Conservation (phyloP, 2,329 filamentous ascomycete genomes). For the Aspergillus sclerotialis region DNA sequence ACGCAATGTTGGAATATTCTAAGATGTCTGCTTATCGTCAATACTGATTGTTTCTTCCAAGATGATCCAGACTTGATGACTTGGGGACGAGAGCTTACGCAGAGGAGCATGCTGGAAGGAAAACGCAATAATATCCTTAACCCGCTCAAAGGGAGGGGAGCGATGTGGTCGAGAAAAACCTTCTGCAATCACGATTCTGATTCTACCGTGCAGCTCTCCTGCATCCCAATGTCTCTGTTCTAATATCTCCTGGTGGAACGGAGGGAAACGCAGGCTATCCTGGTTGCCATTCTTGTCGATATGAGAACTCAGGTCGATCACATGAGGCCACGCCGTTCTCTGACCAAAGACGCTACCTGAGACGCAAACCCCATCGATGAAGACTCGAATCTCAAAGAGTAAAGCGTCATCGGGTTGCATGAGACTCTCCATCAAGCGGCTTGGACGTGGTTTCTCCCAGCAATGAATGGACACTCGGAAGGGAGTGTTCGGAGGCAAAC, state of each 20-base stretch:
- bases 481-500: conserved; percentile 48
- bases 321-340: conserved; percentile 46
- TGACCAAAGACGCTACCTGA: conserved; percentile 52
- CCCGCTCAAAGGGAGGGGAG: conserved; percentile 52
- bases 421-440: conserved; percentile 50
- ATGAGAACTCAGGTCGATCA: conserved; percentile 38
- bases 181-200: conserved; percentile 71
- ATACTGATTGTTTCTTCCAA: not conserved
- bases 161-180: conserved; percentile 52
- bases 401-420: conserved; percentile 51
- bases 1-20: conserved; percentile 67
- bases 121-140: conserved; percentile 69
- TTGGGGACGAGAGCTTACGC: conserved; percentile 42
- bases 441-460: conserved; percentile 59
- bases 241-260: conserved; percentile 63
- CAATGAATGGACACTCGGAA: conserved; percentile 71
- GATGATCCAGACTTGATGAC: not conserved
- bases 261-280: conserved; percentile 62
- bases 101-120: conserved; percentile 80
- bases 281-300: conserved; percentile 52
- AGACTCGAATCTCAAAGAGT: conserved; percentile 59
- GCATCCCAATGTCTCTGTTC: conserved; percentile 66
- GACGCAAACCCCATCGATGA: conserved; percentile 59
- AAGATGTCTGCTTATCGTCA: conserved; percentile 54
- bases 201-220: conserved; percentile 63